Base-by-base conservation (phyloP, 2,329 filamentous ascomycete species). In the Cladosporium oxysporum region DNA sequence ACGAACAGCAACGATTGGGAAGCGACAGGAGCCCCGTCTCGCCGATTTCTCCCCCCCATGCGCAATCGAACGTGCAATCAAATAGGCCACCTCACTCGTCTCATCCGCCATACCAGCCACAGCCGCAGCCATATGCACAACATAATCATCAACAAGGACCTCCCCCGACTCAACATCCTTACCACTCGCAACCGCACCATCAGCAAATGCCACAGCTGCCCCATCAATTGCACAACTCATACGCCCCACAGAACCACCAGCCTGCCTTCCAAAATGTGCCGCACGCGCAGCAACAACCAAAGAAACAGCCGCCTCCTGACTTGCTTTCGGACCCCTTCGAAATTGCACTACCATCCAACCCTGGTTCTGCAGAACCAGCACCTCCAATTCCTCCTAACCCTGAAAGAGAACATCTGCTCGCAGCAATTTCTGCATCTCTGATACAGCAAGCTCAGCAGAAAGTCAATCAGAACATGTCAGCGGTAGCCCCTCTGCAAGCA, bases 331-430 rank as follows among this genome's bases (percentile, higher is more conserved):
- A 87, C 23, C 85, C 86, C 0, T 86, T 89, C 64, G 85, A 88
- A 67, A 79, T 88, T 6, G 82, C 85, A 26, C 77, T 88, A 8
- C n/a, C 83, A 78, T 29, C 83, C 78, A 29, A 84, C 79, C 33
- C 65, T 21, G 53, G 55, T 44, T 59, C 72, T 31, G 80, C 84
- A 26, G 76, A 88, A 8, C 84, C 90, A 6, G 87, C 92, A 0
- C 94, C 95, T 0, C 93, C 94, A 0, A 92, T 97, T 35, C 94
- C 95, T 0, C 93, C 93, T 0, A 99, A 99, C 73, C 95, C 95
- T 0, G 92, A 98, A 79, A 97, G 97, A 76, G 93, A 98, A 77
- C 90, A 91, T 23, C 86, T 98, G 18, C 84, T 97, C 3, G 85
- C 86, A 62, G 90, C 93, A 53, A 85, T 98, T 33, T 92, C 90